Percentiles rank a stretch among this genome's conserved stretches.
phyloP scores from a whole-genome alignment of 768 basidiomycete species.

The Stropharia rugosoannulata region DNA sequence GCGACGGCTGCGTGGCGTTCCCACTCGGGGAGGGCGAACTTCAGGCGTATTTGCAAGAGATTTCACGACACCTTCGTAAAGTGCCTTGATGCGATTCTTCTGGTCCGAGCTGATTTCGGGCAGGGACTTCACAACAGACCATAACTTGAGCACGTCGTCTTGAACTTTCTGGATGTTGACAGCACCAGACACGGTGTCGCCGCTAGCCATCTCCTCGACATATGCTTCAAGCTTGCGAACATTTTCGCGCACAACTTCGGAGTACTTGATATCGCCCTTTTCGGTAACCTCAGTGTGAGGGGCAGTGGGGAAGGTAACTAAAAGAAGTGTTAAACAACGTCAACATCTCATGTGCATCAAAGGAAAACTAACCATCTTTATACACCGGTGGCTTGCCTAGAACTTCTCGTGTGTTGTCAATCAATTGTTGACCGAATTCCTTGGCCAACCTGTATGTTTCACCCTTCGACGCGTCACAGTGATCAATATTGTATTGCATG shows the following conservation, averaged over 20 bases:
- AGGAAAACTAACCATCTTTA: conserved; percentile 79
- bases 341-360: neutral
- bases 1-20: conserved; percentile 66
- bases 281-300: conserved; percentile 92
- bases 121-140: conserved; percentile 96
- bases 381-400: conserved; percentile 85
- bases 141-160: conserved; percentile 93
- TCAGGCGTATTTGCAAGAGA: conserved; percentile 84
- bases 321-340: conserved; percentile 2
- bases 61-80: conserved; percentile 96
- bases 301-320: conserved; percentile 97
- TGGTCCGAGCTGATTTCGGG: conserved; percentile 97
- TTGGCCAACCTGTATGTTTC: conserved; percentile 95
- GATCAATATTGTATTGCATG: conserved; percentile 95
- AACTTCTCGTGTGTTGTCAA: conserved; percentile 90
- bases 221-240: conserved; percentile 98
- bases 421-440: conserved; percentile 93
- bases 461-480: conserved; percentile 76
- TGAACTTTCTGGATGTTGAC: conserved; percentile 98
- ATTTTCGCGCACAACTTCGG: conserved; percentile 92
- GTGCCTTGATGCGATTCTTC: conserved; percentile 90
- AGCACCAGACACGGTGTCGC: conserved; percentile 77
- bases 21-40: conserved; percentile 45
- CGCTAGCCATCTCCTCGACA: conserved; percentile 97
- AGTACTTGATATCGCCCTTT: conserved; percentile 93